phyloP scores from a whole-genome alignment of 768 basidiomycete genomes.

The Collybia sordida region DNA sequence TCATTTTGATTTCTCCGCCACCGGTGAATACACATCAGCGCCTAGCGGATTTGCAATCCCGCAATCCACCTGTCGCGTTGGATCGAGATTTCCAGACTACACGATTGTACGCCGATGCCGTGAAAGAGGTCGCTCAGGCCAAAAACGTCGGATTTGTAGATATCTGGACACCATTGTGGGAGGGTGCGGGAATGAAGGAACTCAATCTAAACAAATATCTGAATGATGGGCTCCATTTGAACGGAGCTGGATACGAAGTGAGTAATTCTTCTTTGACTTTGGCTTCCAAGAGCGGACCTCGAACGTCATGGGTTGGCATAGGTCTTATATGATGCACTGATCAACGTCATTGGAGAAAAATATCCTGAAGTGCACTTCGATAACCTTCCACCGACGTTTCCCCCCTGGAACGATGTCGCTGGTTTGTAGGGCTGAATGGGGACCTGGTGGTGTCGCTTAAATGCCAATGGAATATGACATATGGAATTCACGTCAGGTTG shows the following conservation, averaged over 20 bases:
- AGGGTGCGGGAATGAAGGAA: conserved; percentile 67
- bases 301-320: conserved; percentile 23
- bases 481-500: no score
- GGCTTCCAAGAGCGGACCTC: background rate
- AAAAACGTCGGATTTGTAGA: conserved; percentile 67
- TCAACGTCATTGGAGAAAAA: conserved; percentile 50
- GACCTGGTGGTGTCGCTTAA: no score
- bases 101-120: conserved; percentile 68
- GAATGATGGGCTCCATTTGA: conserved; percentile 82
- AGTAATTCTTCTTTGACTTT: conserved; percentile 22
- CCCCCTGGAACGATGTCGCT: conserved; percentile 38
- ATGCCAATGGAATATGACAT: no score
- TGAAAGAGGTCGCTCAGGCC: conserved; percentile 55
- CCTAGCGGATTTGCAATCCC: conserved; percentile 44
- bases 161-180: conserved; percentile 72
- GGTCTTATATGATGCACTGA: conserved; percentile 67
- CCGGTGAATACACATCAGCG: conserved; percentile 72
- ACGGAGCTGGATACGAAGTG: conserved; percentile 71
- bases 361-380: conserved; percentile 74
- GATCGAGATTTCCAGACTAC: conserved; percentile 68
- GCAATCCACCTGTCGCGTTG: conserved; percentile 47
- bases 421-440: background rate
- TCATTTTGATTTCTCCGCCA: conserved; percentile 84
- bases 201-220: conserved; percentile 50
- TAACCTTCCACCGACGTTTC: conserved; percentile 56